Evolutionary conservation across 176 grass and related monocot genomes (phyloP).

Genomic region (Cocos nucifera): DNA sequence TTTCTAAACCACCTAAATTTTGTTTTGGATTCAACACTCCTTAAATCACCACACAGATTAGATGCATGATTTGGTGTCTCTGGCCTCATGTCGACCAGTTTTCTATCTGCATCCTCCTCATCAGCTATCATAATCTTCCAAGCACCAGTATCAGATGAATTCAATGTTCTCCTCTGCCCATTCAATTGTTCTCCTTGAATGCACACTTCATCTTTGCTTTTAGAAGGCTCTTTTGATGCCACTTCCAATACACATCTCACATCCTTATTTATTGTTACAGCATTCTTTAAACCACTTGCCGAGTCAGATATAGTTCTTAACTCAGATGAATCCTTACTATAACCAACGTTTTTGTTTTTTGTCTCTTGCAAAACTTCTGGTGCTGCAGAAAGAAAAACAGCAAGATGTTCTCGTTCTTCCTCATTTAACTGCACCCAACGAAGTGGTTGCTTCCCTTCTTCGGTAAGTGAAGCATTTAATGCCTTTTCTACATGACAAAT

Average conservation of each 20-base stretch:
- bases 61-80: slow-evolving; percentile 17
- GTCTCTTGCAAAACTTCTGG: slow-evolving; percentile 24
- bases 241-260: slow-evolving; percentile 19
- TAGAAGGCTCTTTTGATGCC: slow-evolving; percentile 26
- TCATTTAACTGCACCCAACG: slow-evolving; percentile 77
- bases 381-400: slow-evolving; percentile 66
- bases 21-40: slow-evolving; percentile 31
- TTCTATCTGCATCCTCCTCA: slow-evolving; percentile 28
- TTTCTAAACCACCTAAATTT: slow-evolving; percentile 63
- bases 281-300: not conserved
- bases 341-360: slow-evolving; percentile 21
- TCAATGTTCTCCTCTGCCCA: slow-evolving; percentile 26
- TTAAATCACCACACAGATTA: slow-evolving; percentile 28
- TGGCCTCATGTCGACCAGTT: slow-evolving; percentile 5
- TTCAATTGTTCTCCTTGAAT: slow-evolving; percentile 28
- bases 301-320: slow-evolving; percentile 3
- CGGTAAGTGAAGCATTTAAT: slow-evolving; percentile 34
- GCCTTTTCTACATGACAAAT: slow-evolving; percentile 47
- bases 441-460: slow-evolving; percentile 33
- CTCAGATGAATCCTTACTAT: slow-evolving; percentile 11
- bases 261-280: slow-evolving; percentile 13
- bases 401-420: slow-evolving; percentile 66
- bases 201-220: slow-evolving; percentile 26
- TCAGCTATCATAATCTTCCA: slow-evolving; percentile 54
- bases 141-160: slow-evolving; percentile 16